phyloP scores from a whole-genome alignment of 441 rosid species.

The Adansonia rubrostipa region DNA sequence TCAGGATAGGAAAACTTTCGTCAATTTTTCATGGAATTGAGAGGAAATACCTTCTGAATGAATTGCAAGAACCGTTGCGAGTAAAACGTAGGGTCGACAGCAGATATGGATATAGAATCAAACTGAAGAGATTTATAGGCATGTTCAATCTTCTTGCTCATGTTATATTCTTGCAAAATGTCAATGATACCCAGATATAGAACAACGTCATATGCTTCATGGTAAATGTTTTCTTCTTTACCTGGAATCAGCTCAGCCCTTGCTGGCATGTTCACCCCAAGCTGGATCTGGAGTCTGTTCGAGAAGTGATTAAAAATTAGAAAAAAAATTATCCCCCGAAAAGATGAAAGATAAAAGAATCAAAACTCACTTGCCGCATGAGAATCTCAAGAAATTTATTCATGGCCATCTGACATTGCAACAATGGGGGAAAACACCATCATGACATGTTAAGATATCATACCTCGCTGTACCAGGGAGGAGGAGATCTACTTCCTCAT shows the following conservation, averaged over 20 bases:
- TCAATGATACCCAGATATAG: slow-evolving; percentile 92
- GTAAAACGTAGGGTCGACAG: slow-evolving; percentile 88
- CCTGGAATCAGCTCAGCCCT: slow-evolving; percentile 87
- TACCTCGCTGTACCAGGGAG: slow-evolving; percentile 99
- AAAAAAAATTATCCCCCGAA: not conserved
- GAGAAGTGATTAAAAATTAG: slow-evolving; percentile 7
- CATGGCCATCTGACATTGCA: not conserved
- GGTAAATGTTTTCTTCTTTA: slow-evolving; percentile 67
- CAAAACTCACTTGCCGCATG: not conserved
- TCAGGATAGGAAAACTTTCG: not conserved
- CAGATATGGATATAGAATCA: slow-evolving; percentile 84
- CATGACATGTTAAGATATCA: slow-evolving; percentile 19
- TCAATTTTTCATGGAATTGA: slow-evolving; percentile 32
- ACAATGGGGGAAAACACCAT: slow-evolving; percentile 1
- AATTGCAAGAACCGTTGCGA: slow-evolving; percentile 84
- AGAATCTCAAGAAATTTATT: not conserved
- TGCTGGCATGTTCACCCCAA: slow-evolving; percentile 98
- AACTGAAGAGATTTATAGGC: slow-evolving; percentile 93
- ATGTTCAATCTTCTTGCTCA: slow-evolving; percentile 90
- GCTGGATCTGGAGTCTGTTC: slow-evolving; percentile 89
- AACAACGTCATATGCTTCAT: slow-evolving; percentile 79
- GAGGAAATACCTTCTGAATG: slow-evolving; percentile 72
- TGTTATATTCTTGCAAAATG: slow-evolving; percentile 89
- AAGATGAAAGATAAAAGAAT: not conserved
- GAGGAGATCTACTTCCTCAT: slow-evolving; percentile 97